Base-by-base conservation (phyloP, 768 basidiomycete genomes). In the Mycena latifolia region DNA sequence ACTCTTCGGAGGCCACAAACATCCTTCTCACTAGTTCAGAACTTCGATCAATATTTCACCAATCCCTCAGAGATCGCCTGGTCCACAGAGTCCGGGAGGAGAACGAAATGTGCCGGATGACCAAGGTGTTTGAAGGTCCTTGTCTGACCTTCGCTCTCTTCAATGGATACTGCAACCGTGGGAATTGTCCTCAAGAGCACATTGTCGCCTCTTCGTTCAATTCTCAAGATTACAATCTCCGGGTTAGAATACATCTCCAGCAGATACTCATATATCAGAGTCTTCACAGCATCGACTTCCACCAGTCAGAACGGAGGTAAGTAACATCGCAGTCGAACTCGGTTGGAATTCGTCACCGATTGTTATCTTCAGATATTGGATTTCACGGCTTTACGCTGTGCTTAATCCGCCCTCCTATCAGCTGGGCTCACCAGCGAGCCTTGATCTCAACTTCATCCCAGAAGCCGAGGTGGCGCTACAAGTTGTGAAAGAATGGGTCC, bases 201-300 rank as follows among this genome's bases (percentile, higher is more conserved):
- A 31, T 65, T 15, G 18, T 29, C 5, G 28, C 58, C 2, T n/a
- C 53, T 6, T 12, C 37, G 5, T 45, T 66, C 6, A 24, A 43
- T 33, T 22, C 39, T 22, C 46, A 41, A 18, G 12, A 66, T 1
- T 66, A 66, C 22, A 55, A 35, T 11, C 57, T 61, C 5, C 33
- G 82, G 15, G 72, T 88, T 11, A 75, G 80, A 6, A 72, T 86
- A 35, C 81, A 85, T 66, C 61, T 89, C 2, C 81, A 82, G 41
- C 85, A 88, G 46, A 82, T 89, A 1, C 66, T 79, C 47, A 85
- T 89, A 22, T 77, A 84, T 50, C 79, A 86, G 22, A 67, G 69
- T 10, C 66, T 80, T 2, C 58, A 73, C 46, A 63, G 41, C 9
- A 31, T 68, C 14, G 52, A n/a, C 10, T 39, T 52, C 4, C 61